phyloP scores from a whole-genome alignment of 805 yeast species.

The Danielozyma ontarioensis region DNA sequence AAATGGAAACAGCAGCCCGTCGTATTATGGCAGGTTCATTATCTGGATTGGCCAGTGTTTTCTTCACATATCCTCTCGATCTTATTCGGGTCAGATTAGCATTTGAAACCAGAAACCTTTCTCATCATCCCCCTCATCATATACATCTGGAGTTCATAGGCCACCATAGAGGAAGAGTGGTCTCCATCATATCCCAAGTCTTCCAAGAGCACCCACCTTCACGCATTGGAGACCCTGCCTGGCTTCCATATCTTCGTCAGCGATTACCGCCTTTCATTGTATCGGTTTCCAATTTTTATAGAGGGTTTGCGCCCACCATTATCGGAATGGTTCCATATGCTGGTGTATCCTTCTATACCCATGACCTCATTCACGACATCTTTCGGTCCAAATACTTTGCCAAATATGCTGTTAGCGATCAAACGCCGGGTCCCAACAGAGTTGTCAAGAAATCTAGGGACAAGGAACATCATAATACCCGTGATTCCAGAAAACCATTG shows the following conservation, averaged over 20 bases:
- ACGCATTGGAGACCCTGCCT: constrained; percentile 26
- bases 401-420: constrained; percentile 41
- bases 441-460: constrained; percentile 12
- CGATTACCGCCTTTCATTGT: constrained; percentile 26
- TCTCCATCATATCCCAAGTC: constrained; percentile 26
- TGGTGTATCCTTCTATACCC: constrained; percentile 93
- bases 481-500: constrained; percentile 57
- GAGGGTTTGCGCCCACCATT: constrained; percentile 93
- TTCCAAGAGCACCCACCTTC: constrained; percentile 34
- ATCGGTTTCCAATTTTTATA: constrained; percentile 66
- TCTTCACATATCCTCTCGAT: constrained; percentile 88
- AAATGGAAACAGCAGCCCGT: constrained; percentile 74
- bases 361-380: constrained; percentile 84
- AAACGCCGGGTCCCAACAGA: constrained; percentile 3
- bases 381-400: constrained; percentile 59
- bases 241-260: constrained; percentile 32
- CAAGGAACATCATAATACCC: constrained; percentile 20
- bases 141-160: constrained; percentile 20
- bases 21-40: constrained; percentile 85
- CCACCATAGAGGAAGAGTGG: constrained; percentile 25
- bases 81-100: constrained; percentile 88
- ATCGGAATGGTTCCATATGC: constrained; percentile 97
- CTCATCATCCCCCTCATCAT: constrained; percentile 18
- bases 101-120: constrained; percentile 59
- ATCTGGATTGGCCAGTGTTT: constrained; percentile 83